A percentile compares a stretch with the other conserved stretches of the same genome.
Conservation (phyloP, 208 protist genomes). For the Trypanosoma theileri region DNA sequence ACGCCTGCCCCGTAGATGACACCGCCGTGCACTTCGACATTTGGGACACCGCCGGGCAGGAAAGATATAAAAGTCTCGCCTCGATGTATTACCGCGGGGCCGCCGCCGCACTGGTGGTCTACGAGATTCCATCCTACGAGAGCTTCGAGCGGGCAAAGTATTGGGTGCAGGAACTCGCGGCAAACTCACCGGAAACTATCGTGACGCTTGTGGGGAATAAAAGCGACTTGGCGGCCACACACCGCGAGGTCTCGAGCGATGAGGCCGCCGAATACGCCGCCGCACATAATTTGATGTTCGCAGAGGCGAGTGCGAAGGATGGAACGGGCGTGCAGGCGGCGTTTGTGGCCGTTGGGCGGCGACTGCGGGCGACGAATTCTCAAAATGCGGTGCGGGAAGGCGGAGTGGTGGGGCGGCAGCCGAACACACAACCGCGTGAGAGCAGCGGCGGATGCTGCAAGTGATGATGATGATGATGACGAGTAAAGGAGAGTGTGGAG, state of each 20-base stretch:
- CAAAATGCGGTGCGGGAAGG: slow-evolving; percentile 64
- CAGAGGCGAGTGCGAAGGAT: slow-evolving; percentile 75
- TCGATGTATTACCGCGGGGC: slow-evolving; percentile 93
- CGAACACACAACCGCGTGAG: not conserved
- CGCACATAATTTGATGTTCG: slow-evolving; percentile 53
- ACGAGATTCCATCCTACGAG: slow-evolving; percentile 95
- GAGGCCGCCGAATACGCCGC: slow-evolving; percentile 55
- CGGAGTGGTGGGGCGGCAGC: slow-evolving; percentile 49
- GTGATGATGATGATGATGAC: too few species aligned
- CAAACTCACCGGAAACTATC: slow-evolving; percentile 87
- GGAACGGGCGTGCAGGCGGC: slow-evolving; percentile 66
- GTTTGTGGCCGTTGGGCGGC: slow-evolving; percentile 57
- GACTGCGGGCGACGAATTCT: slow-evolving; percentile 59
- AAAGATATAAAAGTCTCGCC: slow-evolving; percentile 86
- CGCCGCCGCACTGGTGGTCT: slow-evolving; percentile 93
- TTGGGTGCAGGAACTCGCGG: slow-evolving; percentile 96
- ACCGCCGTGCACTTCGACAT: slow-evolving; percentile 81
- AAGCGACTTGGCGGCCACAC: slow-evolving; percentile 67
- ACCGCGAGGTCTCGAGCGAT: slow-evolving; percentile 42
- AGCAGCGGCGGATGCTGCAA: too few species aligned
- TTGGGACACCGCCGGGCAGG: slow-evolving; percentile 91
- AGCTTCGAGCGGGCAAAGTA: slow-evolving; percentile 94
- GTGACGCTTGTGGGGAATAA: slow-evolving; percentile 96
- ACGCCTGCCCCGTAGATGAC: slow-evolving; percentile 61
- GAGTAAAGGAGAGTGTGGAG: too few species aligned